These are phyloP conservation scores for Dipteronia sinensis DNA, from an alignment of 345 rosid genomes.

Conservation along the genomic window DNA sequence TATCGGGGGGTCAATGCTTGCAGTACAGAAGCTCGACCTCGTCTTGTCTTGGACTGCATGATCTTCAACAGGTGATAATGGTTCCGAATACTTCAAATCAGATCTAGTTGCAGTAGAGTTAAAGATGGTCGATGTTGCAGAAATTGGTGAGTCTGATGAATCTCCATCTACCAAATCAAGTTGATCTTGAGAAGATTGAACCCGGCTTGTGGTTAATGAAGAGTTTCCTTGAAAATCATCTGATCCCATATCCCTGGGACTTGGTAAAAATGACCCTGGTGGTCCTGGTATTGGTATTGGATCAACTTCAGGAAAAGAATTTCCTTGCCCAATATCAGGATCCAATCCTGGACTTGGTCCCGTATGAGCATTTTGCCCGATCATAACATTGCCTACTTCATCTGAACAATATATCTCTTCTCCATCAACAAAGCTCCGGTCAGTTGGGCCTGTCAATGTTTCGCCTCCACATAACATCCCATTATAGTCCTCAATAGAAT, in stretches of 20 bases:
- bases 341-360: constrained; percentile 37
- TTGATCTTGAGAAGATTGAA: constrained; percentile 79
- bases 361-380: constrained; percentile 34
- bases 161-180: constrained; percentile 66
- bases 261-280: constrained; percentile 94
- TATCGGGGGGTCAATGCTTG: constrained; percentile 34
- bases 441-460: constrained; percentile 24
- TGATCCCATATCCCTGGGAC: constrained; percentile 84
- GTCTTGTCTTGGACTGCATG: constrained; percentile 38
- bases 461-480: constrained; percentile 42
- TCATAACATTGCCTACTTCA: constrained; percentile 45
- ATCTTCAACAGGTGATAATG: constrained; percentile 39
- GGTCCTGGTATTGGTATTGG: constrained; percentile 98
- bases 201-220: constrained; percentile 74
- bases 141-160: constrained; percentile 85
- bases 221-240: constrained; percentile 96
- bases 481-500: constrained; percentile 40
- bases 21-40: constrained; percentile 33
- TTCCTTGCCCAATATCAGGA: constrained; percentile 47
- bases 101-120: constrained; percentile 52
- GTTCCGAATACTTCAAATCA: constrained; percentile 37
- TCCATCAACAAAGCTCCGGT: constrained; percentile 39
- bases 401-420: constrained; percentile 54
- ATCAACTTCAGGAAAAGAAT: constrained; percentile 78
- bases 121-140: constrained; percentile 72